Evolutionary conservation across 208 protist species (phyloP).

Genomic region (Crithidia sp.): DNA sequence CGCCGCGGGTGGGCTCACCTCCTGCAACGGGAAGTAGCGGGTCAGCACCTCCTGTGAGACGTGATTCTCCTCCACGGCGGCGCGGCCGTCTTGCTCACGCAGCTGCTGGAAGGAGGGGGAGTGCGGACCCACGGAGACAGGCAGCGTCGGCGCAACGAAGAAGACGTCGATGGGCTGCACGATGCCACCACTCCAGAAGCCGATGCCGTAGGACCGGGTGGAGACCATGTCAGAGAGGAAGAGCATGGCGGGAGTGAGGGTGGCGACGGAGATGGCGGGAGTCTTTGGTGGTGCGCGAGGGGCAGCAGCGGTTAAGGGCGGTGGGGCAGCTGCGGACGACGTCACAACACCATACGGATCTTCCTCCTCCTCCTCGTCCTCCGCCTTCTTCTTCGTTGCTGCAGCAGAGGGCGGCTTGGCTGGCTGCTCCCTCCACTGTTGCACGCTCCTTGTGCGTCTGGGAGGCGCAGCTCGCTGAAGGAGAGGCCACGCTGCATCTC

Average conservation of each 20-base stretch:
- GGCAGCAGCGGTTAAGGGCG: neutral
- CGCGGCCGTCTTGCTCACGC: constrained; percentile 20
- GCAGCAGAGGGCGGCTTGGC: neutral
- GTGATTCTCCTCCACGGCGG: constrained; percentile 34
- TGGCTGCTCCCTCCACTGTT: neutral
- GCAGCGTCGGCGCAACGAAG: constrained; percentile 63
- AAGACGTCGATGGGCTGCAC: constrained; percentile 75
- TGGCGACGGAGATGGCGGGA: constrained; percentile 3
- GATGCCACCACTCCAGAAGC: constrained; percentile 90
- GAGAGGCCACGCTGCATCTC: constrained; percentile 88
- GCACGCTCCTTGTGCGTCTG: neutral
- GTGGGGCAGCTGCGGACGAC: neutral
- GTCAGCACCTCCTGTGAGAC: constrained; percentile 30
- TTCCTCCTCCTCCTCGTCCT: constrained; percentile 40
- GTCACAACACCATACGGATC: constrained; percentile 74
- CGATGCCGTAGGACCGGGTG: constrained; percentile 36
- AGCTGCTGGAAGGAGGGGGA: constrained; percentile 61
- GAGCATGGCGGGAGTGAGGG: constrained; percentile 24
- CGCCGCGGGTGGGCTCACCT: constrained; percentile 36
- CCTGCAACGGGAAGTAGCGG: constrained; percentile 69
- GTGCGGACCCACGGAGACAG: constrained; percentile 32
- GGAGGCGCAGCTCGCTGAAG: constrained; percentile 41
- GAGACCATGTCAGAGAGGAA: constrained; percentile 50
- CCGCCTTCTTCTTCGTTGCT: neutral
- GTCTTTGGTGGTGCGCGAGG: neutral